Conservation (phyloP, 2,329 filamentous ascomycete species). For the Pleurostoma richardsiae region DNA sequence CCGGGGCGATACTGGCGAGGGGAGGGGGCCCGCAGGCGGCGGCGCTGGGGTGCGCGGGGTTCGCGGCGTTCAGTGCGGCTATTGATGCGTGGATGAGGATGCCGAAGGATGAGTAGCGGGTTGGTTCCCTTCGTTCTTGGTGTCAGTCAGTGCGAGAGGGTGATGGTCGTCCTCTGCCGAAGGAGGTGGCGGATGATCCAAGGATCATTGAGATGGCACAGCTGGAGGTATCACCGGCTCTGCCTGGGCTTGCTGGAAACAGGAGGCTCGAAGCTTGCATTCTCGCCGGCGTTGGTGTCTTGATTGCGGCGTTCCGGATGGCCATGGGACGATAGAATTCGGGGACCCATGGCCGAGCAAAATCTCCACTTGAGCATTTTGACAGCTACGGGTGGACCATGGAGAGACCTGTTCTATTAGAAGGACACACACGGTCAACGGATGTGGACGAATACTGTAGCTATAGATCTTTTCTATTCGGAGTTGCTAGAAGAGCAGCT, state of each 20-base stretch:
- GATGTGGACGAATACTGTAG: too few relatives aligned
- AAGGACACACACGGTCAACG: conserved; percentile 2
- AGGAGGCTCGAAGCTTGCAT: too few relatives aligned
- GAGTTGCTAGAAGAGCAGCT: too few relatives aligned
- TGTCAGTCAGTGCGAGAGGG: not conserved
- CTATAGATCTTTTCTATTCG: too few relatives aligned
- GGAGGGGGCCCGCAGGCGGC: conserved; percentile 87
- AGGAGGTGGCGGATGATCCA: too few relatives aligned
- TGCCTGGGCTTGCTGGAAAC: too few relatives aligned
- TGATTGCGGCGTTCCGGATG: conserved; percentile 13
- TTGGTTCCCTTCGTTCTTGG: not conserved
- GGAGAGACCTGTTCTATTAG: not conserved
- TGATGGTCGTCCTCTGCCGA: too few relatives aligned
- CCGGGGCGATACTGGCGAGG: conserved; percentile 80
- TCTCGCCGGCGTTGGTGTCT: not conserved
- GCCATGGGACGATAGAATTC: not conserved
- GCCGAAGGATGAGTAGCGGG: conserved; percentile 54
- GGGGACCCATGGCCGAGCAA: not conserved
- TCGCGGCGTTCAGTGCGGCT: conserved; percentile 86
- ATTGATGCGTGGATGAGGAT: conserved; percentile 90
- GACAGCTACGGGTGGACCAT: not conserved
- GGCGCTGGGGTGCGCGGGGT: conserved; percentile 82
- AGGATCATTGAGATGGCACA: too few relatives aligned
- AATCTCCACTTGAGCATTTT: conserved; percentile 3
- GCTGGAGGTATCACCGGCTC: too few relatives aligned